phyloP scores from a whole-genome alignment of 2,329 filamentous ascomycete species.

The Aspergillus pseudoviridinutans region DNA sequence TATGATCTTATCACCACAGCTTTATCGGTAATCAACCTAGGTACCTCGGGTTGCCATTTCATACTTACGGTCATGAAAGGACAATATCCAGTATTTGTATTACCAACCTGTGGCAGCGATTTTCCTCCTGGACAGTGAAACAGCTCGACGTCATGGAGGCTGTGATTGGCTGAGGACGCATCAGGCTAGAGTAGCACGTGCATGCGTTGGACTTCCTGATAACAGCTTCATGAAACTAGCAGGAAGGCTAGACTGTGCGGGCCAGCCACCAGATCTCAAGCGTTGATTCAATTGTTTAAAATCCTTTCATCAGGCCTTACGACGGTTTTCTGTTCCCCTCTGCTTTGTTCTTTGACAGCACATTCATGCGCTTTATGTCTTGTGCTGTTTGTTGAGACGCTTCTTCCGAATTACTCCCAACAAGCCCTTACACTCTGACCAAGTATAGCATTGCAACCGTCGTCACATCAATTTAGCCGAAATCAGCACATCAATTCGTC shows the following conservation, averaged over 20 bases:
- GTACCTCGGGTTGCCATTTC: neutral
- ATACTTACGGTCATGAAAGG: neutral
- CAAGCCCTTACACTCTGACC: neutral
- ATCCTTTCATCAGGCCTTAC: neutral
- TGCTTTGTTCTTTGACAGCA: neutral
- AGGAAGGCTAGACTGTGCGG: neutral
- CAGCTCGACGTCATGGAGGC: neutral
- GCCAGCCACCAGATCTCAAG: neutral
- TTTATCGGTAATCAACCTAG: neutral
- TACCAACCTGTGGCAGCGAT: neutral
- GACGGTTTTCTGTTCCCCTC: neutral
- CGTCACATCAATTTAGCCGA: neutral
- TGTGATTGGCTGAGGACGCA: conserved; percentile 1
- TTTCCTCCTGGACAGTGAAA: neutral
- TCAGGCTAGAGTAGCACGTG: conserved; percentile 4
- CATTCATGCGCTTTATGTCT: neutral
- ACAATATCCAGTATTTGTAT: neutral
- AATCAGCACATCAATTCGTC: conserved; percentile 18
- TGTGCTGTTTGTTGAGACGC: neutral
- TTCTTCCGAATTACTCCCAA: neutral
- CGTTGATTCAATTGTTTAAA: neutral
- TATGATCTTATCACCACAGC: neutral
- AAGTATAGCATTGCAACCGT: neutral
- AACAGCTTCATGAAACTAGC: neutral
- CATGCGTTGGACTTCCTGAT: neutral